Base-by-base conservation (phyloP, 2,329 filamentous ascomycete genomes). In the Fusarium sarcochroum region DNA sequence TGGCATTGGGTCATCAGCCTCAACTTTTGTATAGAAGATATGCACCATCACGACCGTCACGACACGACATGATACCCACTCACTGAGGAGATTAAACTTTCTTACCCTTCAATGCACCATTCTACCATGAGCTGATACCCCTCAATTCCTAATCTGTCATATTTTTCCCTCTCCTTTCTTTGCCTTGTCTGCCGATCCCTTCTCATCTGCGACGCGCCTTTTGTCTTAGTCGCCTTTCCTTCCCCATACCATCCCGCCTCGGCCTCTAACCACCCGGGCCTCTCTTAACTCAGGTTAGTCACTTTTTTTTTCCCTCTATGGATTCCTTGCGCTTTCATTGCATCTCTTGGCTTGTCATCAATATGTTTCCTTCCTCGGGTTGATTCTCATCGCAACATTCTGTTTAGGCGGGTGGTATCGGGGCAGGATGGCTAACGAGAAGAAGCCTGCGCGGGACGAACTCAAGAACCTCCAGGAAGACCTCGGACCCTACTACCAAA, bases 371-470 rank as follows among this genome's bases (percentile, higher is more conserved):
- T 61, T 70, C 62, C 69, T 60, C 64, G 72, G 69, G 62, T 74
- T 75, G 72, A 75, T 73, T 75, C 72, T 75, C 68, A 75, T 75
- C 67, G 72, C 72, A 71, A 70, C 54, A 71, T 75, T 56, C 44
- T 68, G 69, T 73, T 67, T 75, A 75, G 72, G 72, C 65, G 72
- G 72, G 53, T 72, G 72, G 71, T 67, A 69, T 73, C 66, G 63
- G 71, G 70, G 70, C 71, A 72, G 58, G 72, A 77, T 78, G 77
- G 75, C 77, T 79, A 77, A 78, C 75, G 72, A 63, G 63, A 75
- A 74, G 63, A 75, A 72, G 72, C 73, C 75, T 70, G 66, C 72
- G 63, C 70, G 73, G 71, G 74, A 73, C 68, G 77, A 79, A 71
- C 59, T 79, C 67, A 75, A 73, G 62, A 75, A 75, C 41, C 77